A percentile compares a stretch with the other conserved stretches of the same genome.
phyloP scores from a whole-genome alignment of 2,329 filamentous ascomycete genomes.

The Alternaria sp. region DNA sequence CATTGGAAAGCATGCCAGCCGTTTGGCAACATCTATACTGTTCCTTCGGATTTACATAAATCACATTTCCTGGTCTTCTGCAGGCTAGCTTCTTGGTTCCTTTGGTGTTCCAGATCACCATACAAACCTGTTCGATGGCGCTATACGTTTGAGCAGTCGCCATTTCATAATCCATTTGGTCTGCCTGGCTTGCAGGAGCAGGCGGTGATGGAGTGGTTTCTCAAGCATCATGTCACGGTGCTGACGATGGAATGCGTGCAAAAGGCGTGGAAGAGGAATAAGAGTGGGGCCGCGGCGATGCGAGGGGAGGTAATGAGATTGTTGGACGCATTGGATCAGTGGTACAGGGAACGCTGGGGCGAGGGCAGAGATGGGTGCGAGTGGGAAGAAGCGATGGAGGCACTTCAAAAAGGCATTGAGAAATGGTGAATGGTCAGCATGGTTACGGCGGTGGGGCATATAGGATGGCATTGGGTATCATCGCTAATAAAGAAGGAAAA shows the following conservation, averaged over 20 bases:
- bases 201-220: not conserved
- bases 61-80: slow-evolving; percentile 26
- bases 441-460: not conserved
- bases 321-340: slow-evolving; percentile 9
- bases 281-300: not conserved
- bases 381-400: slow-evolving; percentile 6
- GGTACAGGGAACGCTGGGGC: not conserved
- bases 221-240: slow-evolving; percentile 1
- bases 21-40: slow-evolving; percentile 33
- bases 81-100: slow-evolving; percentile 25
- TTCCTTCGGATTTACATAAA: not conserved
- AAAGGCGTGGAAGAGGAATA: slow-evolving; percentile 12
- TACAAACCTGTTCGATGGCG: not conserved
- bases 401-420: not conserved
- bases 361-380: not conserved
- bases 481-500: not conserved
- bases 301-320: slow-evolving; percentile 7
- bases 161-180: slow-evolving; percentile 6
- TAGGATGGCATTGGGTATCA: not conserved
- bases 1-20: slow-evolving; percentile 30
- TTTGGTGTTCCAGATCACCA: not conserved
- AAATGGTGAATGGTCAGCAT: slow-evolving; percentile 5
- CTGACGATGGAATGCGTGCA: slow-evolving; percentile 9
- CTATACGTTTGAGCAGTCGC: slow-evolving; percentile 15
- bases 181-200: not conserved